Conservation (phyloP, 768 basidiomycete genomes). For the Naganishia kalamii region DNA sequence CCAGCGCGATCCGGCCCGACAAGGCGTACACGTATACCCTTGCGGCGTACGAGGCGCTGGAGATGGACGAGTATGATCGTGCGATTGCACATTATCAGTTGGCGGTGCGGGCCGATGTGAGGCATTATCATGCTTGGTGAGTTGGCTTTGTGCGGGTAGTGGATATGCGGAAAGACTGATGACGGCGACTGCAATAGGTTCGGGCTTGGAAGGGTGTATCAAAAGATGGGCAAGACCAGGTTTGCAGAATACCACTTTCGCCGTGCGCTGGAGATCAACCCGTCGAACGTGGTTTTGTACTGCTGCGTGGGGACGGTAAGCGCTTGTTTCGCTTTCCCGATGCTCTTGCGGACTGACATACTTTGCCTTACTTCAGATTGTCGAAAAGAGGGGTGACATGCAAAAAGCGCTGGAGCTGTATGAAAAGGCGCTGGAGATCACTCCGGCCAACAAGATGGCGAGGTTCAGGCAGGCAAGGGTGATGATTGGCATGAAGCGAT, state of each 20-base stretch:
- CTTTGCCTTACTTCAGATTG: constrained; percentile 56
- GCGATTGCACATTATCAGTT: constrained; percentile 86
- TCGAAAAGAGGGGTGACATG: constrained; percentile 75
- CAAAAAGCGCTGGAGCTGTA: constrained; percentile 70
- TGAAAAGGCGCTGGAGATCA: constrained; percentile 68
- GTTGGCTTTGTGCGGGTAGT: constrained; percentile 37
- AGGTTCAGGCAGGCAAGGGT: constrained; percentile 90
- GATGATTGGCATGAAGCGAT: constrained; percentile 73
- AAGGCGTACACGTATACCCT: constrained; percentile 95
- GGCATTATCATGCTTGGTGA: constrained; percentile 98
- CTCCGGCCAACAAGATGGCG: constrained; percentile 85
- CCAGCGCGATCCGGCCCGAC: constrained; percentile 75
- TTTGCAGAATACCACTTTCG: constrained; percentile 95
- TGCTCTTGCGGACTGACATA: constrained; percentile 5
- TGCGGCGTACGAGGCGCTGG: constrained; percentile 89
- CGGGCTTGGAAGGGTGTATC: constrained; percentile 93
- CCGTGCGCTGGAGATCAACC: constrained; percentile 84
- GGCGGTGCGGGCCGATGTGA: constrained; percentile 79
- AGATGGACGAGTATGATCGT: constrained; percentile 85
- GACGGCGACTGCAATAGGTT: constrained; percentile 58
- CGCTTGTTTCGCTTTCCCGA: constrained; percentile 27
- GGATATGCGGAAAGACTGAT: not conserved
- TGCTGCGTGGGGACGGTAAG: constrained; percentile 94
- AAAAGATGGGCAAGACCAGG: constrained; percentile 84
- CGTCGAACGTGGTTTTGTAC: constrained; percentile 86